Conservation (phyloP, 176 grass and related monocot genomes). For the Saccharum officinarum region DNA sequence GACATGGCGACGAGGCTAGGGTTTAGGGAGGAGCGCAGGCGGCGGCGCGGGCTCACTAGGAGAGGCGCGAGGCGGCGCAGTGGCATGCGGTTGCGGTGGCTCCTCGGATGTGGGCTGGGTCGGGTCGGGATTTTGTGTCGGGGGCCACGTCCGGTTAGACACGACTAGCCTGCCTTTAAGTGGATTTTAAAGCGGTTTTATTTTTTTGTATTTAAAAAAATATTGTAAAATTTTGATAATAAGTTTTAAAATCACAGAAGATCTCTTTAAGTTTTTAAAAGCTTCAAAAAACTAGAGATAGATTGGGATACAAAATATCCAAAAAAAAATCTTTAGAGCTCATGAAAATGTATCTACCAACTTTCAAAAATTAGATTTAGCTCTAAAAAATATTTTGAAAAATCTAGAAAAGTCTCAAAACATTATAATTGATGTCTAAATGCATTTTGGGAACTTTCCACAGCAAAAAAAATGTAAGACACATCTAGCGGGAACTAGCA, state of each 20-base stretch:
- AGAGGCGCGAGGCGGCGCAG: slow-evolving; percentile 3
- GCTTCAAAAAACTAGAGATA: too few relatives aligned
- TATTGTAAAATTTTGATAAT: too few relatives aligned
- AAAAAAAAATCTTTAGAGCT: too few relatives aligned
- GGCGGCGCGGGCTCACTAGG: slow-evolving; percentile 31
- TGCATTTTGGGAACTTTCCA: neutral
- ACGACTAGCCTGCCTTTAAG: neutral
- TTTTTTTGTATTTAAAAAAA: neutral
- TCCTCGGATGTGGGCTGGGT: neutral
- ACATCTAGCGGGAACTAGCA: too few relatives aligned
- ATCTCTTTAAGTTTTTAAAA: neutral
- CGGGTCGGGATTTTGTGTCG: neutral
- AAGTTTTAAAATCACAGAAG: too few relatives aligned
- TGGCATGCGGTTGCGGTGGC: slow-evolving; percentile 26
- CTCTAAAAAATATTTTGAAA: neutral
- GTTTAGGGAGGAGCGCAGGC: slow-evolving; percentile 52
- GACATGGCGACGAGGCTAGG: slow-evolving; percentile 60
- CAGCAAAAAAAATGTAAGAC: neutral
- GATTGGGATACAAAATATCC: neutral
- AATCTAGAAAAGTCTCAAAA: neutral
- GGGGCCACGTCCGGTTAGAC: neutral
- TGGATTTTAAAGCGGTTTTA: neutral
- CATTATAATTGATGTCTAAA: neutral
- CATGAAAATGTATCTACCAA: neutral
- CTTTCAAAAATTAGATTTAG: neutral